Conservation (phyloP, 306 rosid genomes). For the Prosopis cineraria region DNA sequence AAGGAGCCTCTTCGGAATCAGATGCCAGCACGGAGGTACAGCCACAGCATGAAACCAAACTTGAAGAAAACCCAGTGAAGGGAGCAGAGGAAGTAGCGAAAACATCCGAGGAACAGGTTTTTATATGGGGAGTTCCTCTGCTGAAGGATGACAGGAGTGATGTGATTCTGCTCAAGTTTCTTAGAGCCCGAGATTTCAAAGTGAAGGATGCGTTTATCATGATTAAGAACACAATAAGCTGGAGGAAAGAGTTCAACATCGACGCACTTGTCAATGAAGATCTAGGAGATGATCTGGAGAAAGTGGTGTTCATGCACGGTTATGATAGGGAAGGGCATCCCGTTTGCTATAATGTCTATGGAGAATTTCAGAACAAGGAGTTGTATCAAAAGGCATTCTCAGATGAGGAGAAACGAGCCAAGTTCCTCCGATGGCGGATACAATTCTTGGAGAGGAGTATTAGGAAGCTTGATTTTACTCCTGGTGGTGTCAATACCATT, state of each 20-base stretch:
- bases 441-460: conserved; percentile 87
- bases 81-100: conserved; percentile 28
- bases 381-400: conserved; percentile 68
- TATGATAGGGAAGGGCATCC: conserved; percentile 64
- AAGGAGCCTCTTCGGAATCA: conserved; percentile 22
- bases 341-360: conserved; percentile 87
- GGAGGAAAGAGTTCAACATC: conserved; percentile 79
- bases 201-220: conserved; percentile 64
- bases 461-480: conserved; percentile 73
- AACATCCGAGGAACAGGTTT: conserved; percentile 43
- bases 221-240: conserved; percentile 65
- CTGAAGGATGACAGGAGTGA: conserved; percentile 75
- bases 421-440: conserved; percentile 77
- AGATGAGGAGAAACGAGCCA: conserved; percentile 55
- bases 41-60: conserved; percentile 17
- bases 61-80: conserved; percentile 38
- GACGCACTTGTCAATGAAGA: conserved; percentile 64
- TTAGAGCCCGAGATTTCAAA: conserved; percentile 83
- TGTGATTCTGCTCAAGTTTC: conserved; percentile 80
- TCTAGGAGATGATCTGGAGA: conserved; percentile 80
- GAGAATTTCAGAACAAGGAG: conserved; percentile 92
- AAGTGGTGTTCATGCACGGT: conserved; percentile 91
- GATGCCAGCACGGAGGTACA: conserved; percentile 21
- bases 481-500: conserved; percentile 67
- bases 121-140: conserved; percentile 84